phyloP scores from a whole-genome alignment of 2,329 filamentous ascomycete genomes.

The Ceratocystis albifundus region DNA sequence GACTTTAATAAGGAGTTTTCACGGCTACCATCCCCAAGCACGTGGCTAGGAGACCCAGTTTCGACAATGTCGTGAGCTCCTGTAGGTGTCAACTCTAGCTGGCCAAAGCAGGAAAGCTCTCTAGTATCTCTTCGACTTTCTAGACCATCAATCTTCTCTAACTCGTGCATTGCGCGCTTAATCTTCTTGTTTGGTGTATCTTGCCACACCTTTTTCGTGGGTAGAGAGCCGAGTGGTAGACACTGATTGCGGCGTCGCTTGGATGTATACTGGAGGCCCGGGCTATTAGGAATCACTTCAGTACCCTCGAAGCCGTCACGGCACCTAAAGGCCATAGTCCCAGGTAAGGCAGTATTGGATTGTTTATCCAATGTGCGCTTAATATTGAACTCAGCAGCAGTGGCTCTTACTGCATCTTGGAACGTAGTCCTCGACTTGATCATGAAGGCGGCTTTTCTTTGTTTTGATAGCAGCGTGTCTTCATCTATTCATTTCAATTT shows the following conservation, averaged over 20 bases:
- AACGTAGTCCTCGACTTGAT: not conserved
- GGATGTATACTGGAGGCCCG: slow-evolving; percentile 16
- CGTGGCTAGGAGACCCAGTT: not conserved
- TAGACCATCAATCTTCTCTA: not conserved
- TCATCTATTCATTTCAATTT: not conserved
- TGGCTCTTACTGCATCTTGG: slow-evolving; percentile 2
- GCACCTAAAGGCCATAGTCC: slow-evolving; percentile 14
- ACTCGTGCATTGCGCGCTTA: not conserved
- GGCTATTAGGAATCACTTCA: slow-evolving; percentile 20
- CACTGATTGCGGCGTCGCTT: slow-evolving; percentile 18
- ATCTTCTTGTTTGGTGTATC: not conserved
- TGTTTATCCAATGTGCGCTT: not conserved
- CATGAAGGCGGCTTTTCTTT: not conserved
- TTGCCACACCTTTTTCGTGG: slow-evolving; percentile 16
- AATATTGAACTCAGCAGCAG: slow-evolving; percentile 5
- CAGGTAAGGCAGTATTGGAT: not conserved
- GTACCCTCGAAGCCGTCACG: slow-evolving; percentile 21
- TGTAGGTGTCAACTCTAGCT: slow-evolving; percentile 16
- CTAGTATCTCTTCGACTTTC: not conserved
- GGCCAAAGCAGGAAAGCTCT: slow-evolving; percentile 18
- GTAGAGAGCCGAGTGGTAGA: slow-evolving; percentile 12
- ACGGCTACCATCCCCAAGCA: not conserved
- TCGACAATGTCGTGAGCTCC: not conserved
- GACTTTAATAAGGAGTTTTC: no score
- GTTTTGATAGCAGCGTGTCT: not conserved